Base-by-base conservation (phyloP, 257 asterid species). In the Plantago major region DNA sequence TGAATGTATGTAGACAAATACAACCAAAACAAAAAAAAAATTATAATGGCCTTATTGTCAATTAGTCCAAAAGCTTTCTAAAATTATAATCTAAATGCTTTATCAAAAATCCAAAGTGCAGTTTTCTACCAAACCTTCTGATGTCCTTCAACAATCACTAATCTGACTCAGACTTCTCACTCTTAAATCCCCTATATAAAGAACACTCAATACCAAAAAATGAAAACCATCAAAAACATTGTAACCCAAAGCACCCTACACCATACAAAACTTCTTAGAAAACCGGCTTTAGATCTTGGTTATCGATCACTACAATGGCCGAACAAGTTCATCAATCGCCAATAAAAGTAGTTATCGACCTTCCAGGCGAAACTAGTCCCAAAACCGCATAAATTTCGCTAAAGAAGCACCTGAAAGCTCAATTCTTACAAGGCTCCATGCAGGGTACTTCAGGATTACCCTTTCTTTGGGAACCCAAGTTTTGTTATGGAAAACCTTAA, bases 381-480 rank as follows among this genome's bases (percentile, higher is more conserved):
- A 17, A 13, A 4, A 6, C 19, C 10, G 1, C 6, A 14, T 1
- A 8, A 49, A 18, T 51, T 11, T 59, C 7, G 11, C 33, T 26
- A 67, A 58, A 50, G 17, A 53, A 45, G 46, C 56, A 22, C n/a
- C 64, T 12, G 49, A 64, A 17, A 16, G 63, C 28, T 70, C 84
- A 59, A 17, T 53, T 13, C 57, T 81, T 9, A 62, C 75, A 2
- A 73, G 72, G 28, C 38, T 76, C 8, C 84, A 74, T 51, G 81
- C 79, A 10, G 83, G 81, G 12, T 76, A 76, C 65, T 82, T 82
- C 70, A 72, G 78, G 67, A 76, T 79, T 44, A 69, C 66, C 51
- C 62, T 82, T 10, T 72, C 83, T 17, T 12, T 64, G 5, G 78
- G 81, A 17, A 71, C 65, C 45, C 88, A 84, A 65, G 82, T 75